A percentile compares a stretch with the other conserved stretches of the same genome.
Conservation (phyloP, 768 basidiomycete genomes). For the Austroboletus eburneus region DNA sequence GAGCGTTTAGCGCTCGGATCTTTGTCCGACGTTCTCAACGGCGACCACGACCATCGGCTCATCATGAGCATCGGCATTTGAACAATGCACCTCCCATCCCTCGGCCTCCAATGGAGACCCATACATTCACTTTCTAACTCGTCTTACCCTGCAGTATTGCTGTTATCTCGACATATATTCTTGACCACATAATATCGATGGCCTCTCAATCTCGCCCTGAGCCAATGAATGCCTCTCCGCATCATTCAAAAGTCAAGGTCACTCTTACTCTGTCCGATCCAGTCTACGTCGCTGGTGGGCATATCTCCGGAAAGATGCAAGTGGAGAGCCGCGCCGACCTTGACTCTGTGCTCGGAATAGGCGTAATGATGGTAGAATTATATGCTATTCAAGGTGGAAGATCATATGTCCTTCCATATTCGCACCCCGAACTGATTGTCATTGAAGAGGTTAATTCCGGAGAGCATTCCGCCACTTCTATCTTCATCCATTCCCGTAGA, state of each 20-base stretch:
- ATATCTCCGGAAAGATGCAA: constrained; percentile 72
- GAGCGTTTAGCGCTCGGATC: not conserved
- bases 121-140: constrained; percentile 5
- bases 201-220: constrained; percentile 38
- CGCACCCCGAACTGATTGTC: constrained; percentile 4
- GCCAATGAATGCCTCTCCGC: constrained; percentile 79
- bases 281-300: constrained; percentile 60
- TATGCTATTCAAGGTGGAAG: constrained; percentile 63
- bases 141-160: constrained; percentile 1
- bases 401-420: not conserved
- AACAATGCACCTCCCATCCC: constrained; percentile 2
- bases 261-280: constrained; percentile 55
- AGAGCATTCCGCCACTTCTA: constrained; percentile 77
- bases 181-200: constrained; percentile 19
- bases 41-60: constrained; percentile 8
- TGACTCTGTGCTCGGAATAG: constrained; percentile 61
- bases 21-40: not conserved
- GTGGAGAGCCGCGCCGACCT: constrained; percentile 73
- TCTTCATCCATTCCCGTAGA: constrained; percentile 65
- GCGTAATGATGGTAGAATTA: constrained; percentile 73
- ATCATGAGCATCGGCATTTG: constrained; percentile 18
- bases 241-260: constrained; percentile 76
- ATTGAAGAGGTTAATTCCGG: constrained; percentile 65
- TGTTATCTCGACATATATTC: constrained; percentile 7
- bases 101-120: constrained; percentile 12